Percentiles rank a stretch among this genome's conserved stretches.
Conservation (phyloP, 1,284 basidiomycete genomes). For the Fomitopsis pinicola region DNA sequence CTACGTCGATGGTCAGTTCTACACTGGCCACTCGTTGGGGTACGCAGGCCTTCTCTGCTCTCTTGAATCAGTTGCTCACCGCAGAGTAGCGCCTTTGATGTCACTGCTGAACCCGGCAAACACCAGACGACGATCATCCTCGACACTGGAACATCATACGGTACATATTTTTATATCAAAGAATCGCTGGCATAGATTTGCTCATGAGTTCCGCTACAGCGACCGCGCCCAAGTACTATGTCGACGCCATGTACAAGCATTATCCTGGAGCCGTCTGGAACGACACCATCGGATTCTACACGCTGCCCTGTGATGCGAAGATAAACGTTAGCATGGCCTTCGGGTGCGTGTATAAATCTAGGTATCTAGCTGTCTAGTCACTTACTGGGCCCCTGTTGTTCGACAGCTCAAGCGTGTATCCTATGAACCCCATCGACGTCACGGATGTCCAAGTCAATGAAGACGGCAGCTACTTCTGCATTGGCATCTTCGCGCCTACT, state of each 20-base stretch:
- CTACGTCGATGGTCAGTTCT: conserved; percentile 14
- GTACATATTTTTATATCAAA: conserved; percentile 1
- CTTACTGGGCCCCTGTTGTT: background rate
- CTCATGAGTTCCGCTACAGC: conserved; percentile 2
- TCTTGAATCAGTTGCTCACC: background rate
- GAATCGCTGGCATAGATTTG: background rate
- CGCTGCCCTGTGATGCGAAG: conserved; percentile 15
- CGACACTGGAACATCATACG: conserved; percentile 14
- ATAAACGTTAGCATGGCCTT: conserved; percentile 16
- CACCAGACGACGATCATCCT: conserved; percentile 9
- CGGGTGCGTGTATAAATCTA: conserved; percentile 5
- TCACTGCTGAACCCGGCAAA: background rate
- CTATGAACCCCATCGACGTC: conserved; percentile 17
- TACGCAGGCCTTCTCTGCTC: background rate
- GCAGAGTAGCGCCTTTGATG: background rate
- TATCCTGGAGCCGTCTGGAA: conserved; percentile 13
- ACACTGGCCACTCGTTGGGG: conserved; percentile 9
- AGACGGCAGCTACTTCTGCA: conserved; percentile 11
- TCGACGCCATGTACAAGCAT: conserved; percentile 17
- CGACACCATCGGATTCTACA: conserved; percentile 5
- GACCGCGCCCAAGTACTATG: conserved; percentile 12
- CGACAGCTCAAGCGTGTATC: conserved; percentile 7
- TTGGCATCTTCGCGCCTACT: conserved; percentile 6
- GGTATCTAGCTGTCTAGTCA: background rate
- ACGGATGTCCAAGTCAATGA: conserved; percentile 6